These are phyloP conservation scores for Solanum hybrid DNA, from an alignment of 305 asterid species.

Conservation along the genomic window DNA sequence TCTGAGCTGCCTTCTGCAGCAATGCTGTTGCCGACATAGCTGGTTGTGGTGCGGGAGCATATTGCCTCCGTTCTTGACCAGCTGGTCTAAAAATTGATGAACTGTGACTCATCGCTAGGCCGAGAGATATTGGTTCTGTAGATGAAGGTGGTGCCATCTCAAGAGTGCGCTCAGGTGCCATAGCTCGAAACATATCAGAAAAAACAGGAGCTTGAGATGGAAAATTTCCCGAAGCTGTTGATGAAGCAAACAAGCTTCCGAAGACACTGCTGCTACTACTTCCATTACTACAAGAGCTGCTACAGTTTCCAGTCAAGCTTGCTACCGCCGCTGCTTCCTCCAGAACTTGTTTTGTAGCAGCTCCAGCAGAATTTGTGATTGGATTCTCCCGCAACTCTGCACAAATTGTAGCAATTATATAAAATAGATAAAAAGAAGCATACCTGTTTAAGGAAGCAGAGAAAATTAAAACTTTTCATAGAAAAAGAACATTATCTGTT, in stretches of 20 bases:
- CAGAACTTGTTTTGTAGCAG: constrained; percentile 14
- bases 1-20: constrained; percentile 88
- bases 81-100: constrained; percentile 50
- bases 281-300: constrained; percentile 52
- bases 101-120: constrained; percentile 65
- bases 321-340: constrained; percentile 36
- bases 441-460: constrained; percentile 11
- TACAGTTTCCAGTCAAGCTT: constrained; percentile 34
- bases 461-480: constrained; percentile 14
- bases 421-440: neutral
- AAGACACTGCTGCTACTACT: constrained; percentile 55
- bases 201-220: constrained; percentile 48
- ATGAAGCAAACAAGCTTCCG: constrained; percentile 69
- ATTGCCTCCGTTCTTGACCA: constrained; percentile 68
- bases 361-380: constrained; percentile 20
- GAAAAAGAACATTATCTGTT: constrained; percentile 16
- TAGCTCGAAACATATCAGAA: constrained; percentile 31
- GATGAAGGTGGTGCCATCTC: constrained; percentile 32
- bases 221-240: constrained; percentile 45
- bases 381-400: constrained; percentile 39
- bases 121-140: constrained; percentile 57
- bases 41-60: constrained; percentile 54
- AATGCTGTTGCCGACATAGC: constrained; percentile 89
- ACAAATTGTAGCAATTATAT: constrained; percentile 3
- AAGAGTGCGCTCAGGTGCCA: constrained; percentile 27